phyloP scores from a whole-genome alignment of 257 asterid species.

The Capsicum chinense region DNA sequence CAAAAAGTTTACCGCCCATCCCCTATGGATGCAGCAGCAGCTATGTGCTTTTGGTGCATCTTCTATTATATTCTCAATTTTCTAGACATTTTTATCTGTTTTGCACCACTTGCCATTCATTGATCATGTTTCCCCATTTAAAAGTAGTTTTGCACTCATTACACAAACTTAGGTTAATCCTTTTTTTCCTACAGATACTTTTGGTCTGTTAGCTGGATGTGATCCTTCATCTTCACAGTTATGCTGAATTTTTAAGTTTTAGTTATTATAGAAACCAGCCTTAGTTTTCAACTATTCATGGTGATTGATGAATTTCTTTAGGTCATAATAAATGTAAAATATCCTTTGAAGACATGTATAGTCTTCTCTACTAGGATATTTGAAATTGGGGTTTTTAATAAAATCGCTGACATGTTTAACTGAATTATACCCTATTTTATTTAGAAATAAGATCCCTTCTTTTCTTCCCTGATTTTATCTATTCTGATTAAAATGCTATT shows the following conservation, averaged over 20 bases:
- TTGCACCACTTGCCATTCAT: neutral
- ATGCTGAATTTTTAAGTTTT: neutral
- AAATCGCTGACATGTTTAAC: neutral
- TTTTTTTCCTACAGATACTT: neutral
- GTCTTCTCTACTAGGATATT: slow-evolving; percentile 13
- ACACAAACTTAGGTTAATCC: neutral
- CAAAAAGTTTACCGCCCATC: neutral
- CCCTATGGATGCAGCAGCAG: neutral
- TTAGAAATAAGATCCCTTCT: neutral
- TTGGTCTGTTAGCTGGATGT: neutral
- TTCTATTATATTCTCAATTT: neutral
- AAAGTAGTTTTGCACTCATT: neutral
- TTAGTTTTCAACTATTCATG: neutral
- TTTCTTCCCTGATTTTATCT: neutral
- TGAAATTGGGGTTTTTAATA: neutral
- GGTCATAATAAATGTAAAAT: neutral
- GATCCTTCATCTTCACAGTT: neutral
- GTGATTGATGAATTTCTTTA: neutral
- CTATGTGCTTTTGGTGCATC: neutral
- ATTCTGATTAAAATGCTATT: neutral
- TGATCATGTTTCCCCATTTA: neutral
- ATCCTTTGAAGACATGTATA: neutral
- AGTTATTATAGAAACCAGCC: neutral
- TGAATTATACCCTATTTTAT: neutral
- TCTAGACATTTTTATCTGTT: neutral